These are phyloP conservation scores for Epipyxis sp. DNA, from an alignment of 108 stramenopile genomes.

Conservation along the genomic window DNA sequence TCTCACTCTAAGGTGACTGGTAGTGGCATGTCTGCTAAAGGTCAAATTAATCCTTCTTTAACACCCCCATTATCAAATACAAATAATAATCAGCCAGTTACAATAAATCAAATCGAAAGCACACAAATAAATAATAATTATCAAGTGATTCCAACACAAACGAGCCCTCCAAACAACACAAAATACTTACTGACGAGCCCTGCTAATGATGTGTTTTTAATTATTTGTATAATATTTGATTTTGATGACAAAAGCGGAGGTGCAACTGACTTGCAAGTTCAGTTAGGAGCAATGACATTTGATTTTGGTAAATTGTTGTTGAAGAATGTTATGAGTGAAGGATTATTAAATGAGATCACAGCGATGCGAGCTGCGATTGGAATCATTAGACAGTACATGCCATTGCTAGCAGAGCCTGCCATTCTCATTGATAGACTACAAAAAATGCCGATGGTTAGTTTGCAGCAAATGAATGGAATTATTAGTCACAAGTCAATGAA, in stretches of 20 bases:
- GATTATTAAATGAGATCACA: neutral
- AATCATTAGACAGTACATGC: neutral
- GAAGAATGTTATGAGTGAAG: neutral
- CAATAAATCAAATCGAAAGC: no score
- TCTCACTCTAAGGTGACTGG: neutral
- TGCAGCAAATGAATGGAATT: no score
- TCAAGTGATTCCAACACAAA: neutral
- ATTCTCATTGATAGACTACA: neutral
- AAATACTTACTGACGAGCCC: neutral
- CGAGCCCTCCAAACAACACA: neutral
- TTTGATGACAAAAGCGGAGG: neutral
- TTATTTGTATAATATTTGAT: constrained; percentile 10
- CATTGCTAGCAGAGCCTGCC: neutral
- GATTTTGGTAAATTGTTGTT: neutral
- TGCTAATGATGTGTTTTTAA: neutral
- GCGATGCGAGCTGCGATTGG: neutral
- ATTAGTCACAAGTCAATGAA: no score
- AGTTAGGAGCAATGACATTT: neutral
- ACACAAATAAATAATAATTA: neutral
- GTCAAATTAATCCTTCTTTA: no score
- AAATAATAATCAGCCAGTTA: no score
- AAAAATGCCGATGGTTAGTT: no score
- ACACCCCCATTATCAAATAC: no score
- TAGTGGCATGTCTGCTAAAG: neutral
- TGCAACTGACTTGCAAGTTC: neutral